Conservation (phyloP, 2,329 filamentous ascomycete species). For the Diaporthe sp. region DNA sequence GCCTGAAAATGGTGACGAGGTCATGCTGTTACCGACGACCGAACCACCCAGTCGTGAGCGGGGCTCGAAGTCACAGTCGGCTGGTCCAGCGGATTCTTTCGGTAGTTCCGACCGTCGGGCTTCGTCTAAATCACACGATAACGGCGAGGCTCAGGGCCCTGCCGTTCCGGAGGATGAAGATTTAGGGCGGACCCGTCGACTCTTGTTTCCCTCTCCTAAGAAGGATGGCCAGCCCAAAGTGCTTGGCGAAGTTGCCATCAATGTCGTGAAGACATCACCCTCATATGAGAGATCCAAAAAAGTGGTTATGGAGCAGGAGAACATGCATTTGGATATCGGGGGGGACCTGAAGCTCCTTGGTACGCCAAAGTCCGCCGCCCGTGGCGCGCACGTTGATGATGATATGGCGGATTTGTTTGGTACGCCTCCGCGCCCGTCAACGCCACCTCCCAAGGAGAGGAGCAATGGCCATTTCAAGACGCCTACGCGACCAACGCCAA, state of each 20-base stretch:
- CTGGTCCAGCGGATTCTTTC: constrained; percentile 18
- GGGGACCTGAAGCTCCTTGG: constrained; percentile 34
- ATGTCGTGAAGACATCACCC: constrained; percentile 58
- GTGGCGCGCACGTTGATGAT: constrained; percentile 42
- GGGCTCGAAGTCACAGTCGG: constrained; percentile 41
- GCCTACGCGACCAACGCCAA: constrained; percentile 70
- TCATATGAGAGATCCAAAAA: constrained; percentile 51
- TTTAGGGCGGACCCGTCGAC: constrained; percentile 70
- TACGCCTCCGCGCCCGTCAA: constrained; percentile 63
- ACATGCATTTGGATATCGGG: constrained; percentile 38
- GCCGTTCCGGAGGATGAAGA: constrained; percentile 63
- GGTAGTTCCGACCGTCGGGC: constrained; percentile 47
- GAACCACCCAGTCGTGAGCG: constrained; percentile 37
- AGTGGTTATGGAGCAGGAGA: constrained; percentile 54
- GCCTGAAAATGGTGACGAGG: constrained; percentile 39
- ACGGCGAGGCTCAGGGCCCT: constrained; percentile 67
- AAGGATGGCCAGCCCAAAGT: constrained; percentile 72
- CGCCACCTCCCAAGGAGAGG: constrained; percentile 61
- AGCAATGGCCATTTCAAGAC: constrained; percentile 67
- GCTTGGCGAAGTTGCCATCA: constrained; percentile 67
- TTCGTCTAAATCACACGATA: constrained; percentile 65
- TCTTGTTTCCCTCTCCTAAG: constrained; percentile 82
- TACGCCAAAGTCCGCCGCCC: constrained; percentile 46
- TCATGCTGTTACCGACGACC: constrained; percentile 31
- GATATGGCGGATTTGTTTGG: constrained; percentile 72